A percentile compares a stretch with the other conserved stretches of the same genome.
Evolutionary conservation across 768 basidiomycete genomes (phyloP).

Genomic region (Mycena filopes): DNA sequence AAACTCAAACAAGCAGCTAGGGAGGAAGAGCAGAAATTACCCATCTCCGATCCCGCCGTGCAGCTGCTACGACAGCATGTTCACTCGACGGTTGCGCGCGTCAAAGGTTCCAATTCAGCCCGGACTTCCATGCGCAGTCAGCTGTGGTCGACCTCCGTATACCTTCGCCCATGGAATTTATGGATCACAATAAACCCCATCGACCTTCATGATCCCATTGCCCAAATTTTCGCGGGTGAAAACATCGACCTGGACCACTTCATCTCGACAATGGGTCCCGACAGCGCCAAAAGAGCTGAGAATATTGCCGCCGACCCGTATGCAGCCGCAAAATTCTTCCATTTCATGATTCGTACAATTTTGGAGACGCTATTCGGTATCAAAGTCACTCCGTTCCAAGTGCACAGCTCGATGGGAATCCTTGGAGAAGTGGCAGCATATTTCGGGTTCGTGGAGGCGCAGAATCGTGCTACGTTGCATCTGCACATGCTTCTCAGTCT

Average conservation of each 20-base stretch:
- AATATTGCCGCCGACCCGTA: slow-evolving; percentile 52
- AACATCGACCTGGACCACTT: slow-evolving; percentile 53
- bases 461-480: slow-evolving; percentile 51
- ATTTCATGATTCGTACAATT: slow-evolving; percentile 44
- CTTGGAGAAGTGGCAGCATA: slow-evolving; percentile 46
- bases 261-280: slow-evolving; percentile 34
- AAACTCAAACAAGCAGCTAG: slow-evolving; percentile 37
- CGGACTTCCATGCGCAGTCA: slow-evolving; percentile 24
- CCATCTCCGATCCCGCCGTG: slow-evolving; percentile 36
- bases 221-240: slow-evolving; percentile 49
- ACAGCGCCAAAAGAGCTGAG: slow-evolving; percentile 30
- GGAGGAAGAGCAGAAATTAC: slow-evolving; percentile 38
- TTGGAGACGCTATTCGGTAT: slow-evolving; percentile 46
- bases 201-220: slow-evolving; percentile 54
- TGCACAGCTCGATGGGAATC: slow-evolving; percentile 39
- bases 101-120: slow-evolving; percentile 40
- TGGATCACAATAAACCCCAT: slow-evolving; percentile 57
- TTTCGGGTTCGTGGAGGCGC: slow-evolving; percentile 50
- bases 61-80: slow-evolving; percentile 34
- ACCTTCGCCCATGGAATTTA: slow-evolving; percentile 40
- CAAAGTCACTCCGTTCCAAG: slow-evolving; percentile 38
- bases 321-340: slow-evolving; percentile 51
- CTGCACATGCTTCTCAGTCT: slow-evolving; percentile 49
- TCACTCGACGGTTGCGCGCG: slow-evolving; percentile 22
- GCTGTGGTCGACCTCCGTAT: background rate